Base-by-base conservation (phyloP, 805 yeast species). In the Hanseniaspora guilliermondii region DNA sequence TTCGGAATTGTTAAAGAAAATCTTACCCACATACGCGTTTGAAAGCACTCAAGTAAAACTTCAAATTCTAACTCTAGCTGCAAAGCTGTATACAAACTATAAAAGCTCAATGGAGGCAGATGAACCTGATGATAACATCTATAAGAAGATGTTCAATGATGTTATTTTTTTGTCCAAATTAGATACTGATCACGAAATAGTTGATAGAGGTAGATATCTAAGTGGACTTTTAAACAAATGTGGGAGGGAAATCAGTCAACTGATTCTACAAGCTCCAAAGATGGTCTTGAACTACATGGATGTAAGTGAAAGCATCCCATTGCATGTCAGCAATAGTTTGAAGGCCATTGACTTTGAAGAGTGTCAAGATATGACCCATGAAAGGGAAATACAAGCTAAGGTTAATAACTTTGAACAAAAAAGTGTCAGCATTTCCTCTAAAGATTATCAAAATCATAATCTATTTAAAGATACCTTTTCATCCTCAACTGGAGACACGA, bases 161-260 rank as follows among this genome's bases (percentile, higher is more conserved):
- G 76, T 78, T 0, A 66, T 87, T 41, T 78, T 80, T 21, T 69
- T 87, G 47, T 77, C 85, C 12, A 79, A 82, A 58, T 85, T 81
- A 64, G 99, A 93, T 65, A 72, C 75, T 6, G 76, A 78, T 3
- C 79, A 79, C 60, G 96, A 87, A 63, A 77, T 86, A 0, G 75
- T 97, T 57, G 97, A 93, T 64, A 74, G 91, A 56, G 87, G 96
- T 0, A 74, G 98, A 60, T 74, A 83, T 69, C 71, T 87, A 30
- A 70, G 77, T 24, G 76, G 87, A 0, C 68, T 91, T 3, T 70
- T 87, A 47, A 75, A 74, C 4, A 63, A 73, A 0, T 71, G 71
- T 44, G 70, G 79, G 53, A 73, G 74, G 22, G 81, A 83, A 56
- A 70, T 87, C 58, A 89, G 89, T 0, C 73, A 81, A 2, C 70